Conservation (phyloP, 108 stramenopile genomes). For the Cyclotella sp. region DNA sequence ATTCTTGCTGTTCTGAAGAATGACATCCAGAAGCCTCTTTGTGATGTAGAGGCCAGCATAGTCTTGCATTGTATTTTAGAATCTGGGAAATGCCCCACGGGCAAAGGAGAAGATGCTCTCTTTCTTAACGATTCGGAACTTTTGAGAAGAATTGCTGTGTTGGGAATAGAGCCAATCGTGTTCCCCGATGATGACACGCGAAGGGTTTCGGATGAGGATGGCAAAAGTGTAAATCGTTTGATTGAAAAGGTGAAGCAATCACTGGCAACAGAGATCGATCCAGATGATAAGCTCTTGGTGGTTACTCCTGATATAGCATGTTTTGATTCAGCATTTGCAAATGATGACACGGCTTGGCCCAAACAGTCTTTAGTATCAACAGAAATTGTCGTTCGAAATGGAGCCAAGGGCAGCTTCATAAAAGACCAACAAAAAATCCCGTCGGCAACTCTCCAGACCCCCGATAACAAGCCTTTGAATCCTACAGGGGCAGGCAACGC, state of each 20-base stretch:
- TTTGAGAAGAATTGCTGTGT: constrained; percentile 25
- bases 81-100: constrained; percentile 43
- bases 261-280: not conserved
- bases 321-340: constrained; percentile 30
- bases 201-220: constrained; percentile 35
- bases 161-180: constrained; percentile 65
- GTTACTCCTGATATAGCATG: constrained; percentile 35
- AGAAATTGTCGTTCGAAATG: constrained; percentile 45
- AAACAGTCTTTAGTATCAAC: not conserved
- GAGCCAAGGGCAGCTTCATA: constrained; percentile 46
- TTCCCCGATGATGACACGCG: constrained; percentile 45
- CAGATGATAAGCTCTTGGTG: constrained; percentile 15
- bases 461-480: constrained; percentile 48
- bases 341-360: not conserved
- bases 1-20: constrained; percentile 23
- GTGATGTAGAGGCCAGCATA: constrained; percentile 4
- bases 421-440: constrained; percentile 26
- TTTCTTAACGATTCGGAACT: constrained; percentile 42
- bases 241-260: constrained; percentile 19
- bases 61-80: constrained; percentile 58
- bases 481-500: constrained; percentile 73
- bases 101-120: constrained; percentile 50
- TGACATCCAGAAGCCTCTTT: not conserved
- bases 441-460: constrained; percentile 48
- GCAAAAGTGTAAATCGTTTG: constrained; percentile 4